A percentile compares a stretch with the other conserved stretches of the same genome.
Evolutionary conservation across 2,329 filamentous ascomycete genomes (phyloP).

Genomic region (Cladophialophora yegresii): DNA sequence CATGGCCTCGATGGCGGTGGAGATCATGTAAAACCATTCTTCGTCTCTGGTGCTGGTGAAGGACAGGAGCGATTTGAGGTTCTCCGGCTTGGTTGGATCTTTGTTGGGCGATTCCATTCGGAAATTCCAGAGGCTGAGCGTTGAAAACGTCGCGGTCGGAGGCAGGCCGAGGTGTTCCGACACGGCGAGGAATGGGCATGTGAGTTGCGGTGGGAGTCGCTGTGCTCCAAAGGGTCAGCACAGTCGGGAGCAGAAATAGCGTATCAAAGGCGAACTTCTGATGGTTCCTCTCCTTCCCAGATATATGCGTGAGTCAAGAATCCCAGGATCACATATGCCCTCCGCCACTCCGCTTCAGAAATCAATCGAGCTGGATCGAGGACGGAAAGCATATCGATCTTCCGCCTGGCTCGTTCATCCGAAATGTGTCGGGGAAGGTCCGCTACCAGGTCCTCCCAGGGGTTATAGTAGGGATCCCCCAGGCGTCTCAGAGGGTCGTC

Average conservation of each 20-base stretch:
- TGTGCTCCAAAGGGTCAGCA: conserved; percentile 29
- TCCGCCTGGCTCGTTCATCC: conserved; percentile 70
- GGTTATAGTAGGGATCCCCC: conserved; percentile 81
- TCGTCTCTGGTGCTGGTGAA: conserved; percentile 47
- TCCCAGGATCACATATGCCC: conserved; percentile 73
- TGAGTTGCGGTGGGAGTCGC: conserved; percentile 44
- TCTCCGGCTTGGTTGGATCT: conserved; percentile 44
- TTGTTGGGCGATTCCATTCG: conserved; percentile 24
- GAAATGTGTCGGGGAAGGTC: conserved; percentile 79
- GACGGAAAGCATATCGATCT: conserved; percentile 75
- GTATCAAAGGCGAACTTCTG: conserved; percentile 58
- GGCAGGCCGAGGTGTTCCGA: conserved; percentile 44
- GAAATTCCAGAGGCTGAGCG: conserved; percentile 47
- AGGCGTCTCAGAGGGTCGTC: conserved; percentile 72
- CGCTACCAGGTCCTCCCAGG: conserved; percentile 78
- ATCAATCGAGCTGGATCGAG: conserved; percentile 74
- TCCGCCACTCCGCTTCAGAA: conserved; percentile 82
- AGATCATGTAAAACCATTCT: conserved; percentile 56
- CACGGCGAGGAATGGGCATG: conserved; percentile 44
- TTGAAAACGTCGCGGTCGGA: conserved; percentile 49
- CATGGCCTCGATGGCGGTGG: conserved; percentile 55
- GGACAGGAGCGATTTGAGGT: conserved; percentile 41
- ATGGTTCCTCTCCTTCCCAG: conserved; percentile 74
- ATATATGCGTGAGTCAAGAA: conserved; percentile 81
- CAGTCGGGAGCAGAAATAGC: no score